Evolutionary conservation across 176 grass and related monocot species (phyloP).

Genomic region (Chloris gayana): DNA sequence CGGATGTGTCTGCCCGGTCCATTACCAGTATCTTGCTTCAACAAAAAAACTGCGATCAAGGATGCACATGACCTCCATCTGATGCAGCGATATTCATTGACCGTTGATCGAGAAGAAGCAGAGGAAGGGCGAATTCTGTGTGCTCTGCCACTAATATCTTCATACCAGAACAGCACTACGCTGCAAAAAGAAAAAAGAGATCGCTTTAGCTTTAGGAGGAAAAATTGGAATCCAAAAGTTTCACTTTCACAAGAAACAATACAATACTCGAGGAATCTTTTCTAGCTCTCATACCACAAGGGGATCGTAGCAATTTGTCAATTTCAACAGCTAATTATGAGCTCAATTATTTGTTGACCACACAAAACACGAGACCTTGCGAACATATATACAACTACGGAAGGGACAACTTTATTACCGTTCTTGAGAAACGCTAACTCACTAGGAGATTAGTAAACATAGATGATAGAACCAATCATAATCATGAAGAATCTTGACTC

Average conservation of each 20-base stretch:
- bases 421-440: background rate
- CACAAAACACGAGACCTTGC: background rate
- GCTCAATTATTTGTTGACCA: background rate
- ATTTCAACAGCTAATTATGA: background rate
- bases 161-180: background rate
- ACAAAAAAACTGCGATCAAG: background rate
- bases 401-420: background rate
- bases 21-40: constrained; percentile 35
- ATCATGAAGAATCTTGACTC: constrained; percentile 11
- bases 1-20: constrained; percentile 72
- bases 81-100: background rate
- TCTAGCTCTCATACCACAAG: too few relatives aligned
- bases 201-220: background rate
- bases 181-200: constrained; percentile 20
- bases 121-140: background rate
- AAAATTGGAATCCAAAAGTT: background rate
- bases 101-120: constrained; percentile 17
- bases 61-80: constrained; percentile 27
- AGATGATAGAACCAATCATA: background rate
- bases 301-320: background rate
- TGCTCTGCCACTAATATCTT: constrained; percentile 26
- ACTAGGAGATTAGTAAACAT: background rate
- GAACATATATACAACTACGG: background rate
- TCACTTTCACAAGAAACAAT: background rate
- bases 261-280: background rate